Percentiles rank a stretch among this genome's conserved stretches.
Evolutionary conservation across 2,329 filamentous ascomycete genomes (phyloP).

Genomic region (Fusarium verticillioides): DNA sequence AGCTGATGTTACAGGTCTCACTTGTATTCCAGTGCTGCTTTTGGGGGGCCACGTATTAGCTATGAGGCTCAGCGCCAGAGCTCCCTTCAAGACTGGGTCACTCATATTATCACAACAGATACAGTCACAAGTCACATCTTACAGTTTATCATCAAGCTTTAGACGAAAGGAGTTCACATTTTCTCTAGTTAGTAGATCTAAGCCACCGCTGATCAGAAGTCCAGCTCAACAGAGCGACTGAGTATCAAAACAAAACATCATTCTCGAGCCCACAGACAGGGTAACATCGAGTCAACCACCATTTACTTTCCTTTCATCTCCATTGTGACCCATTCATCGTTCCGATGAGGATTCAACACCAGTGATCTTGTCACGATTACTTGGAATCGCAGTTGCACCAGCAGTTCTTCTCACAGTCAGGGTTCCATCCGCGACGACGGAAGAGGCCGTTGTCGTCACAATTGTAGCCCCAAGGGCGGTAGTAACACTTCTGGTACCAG

Average conservation of each 20-base stretch:
- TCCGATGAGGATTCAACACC: too few species aligned
- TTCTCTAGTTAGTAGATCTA: not conserved
- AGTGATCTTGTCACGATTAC: not conserved
- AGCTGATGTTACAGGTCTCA: not conserved
- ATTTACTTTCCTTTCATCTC: not conserved
- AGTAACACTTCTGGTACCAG: conserved; percentile 12
- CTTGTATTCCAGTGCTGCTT: not conserved
- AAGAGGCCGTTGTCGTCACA: conserved; percentile 5
- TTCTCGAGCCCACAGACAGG: not conserved
- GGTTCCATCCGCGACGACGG: conserved; percentile 2
- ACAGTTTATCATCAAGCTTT: accelerated
- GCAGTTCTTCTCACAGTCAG: conserved; percentile 11
- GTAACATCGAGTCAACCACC: not conserved
- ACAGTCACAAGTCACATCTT: not conserved
- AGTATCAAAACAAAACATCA: not conserved
- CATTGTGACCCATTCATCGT: not conserved
- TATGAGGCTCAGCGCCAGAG: not conserved
- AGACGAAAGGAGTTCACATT: not conserved
- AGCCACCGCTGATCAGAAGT: not conserved
- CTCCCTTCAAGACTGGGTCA: not conserved
- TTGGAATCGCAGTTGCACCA: conserved; percentile 18
- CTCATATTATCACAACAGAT: accelerated
- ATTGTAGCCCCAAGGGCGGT: conserved; percentile 9
- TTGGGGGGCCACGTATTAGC: accelerated
- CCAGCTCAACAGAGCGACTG: not conserved